Base-by-base conservation (phyloP, 2,329 filamentous ascomycete species). In the Leptodontidium sp. region DNA sequence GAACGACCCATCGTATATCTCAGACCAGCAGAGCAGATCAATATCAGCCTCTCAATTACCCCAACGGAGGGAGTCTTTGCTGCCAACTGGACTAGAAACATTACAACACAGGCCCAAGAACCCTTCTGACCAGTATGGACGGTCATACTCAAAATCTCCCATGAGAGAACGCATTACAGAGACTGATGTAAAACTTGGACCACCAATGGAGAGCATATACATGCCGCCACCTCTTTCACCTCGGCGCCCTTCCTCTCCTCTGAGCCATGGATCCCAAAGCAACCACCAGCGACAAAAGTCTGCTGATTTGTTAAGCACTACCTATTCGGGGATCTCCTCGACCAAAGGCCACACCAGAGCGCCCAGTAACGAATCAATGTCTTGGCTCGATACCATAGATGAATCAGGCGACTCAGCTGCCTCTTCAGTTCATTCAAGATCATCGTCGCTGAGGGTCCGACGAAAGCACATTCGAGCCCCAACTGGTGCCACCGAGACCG, bases 361-460 rank as follows among this genome's bases (percentile, higher is more conserved):
- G 29, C 85, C 87, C 12, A 95, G 93, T 76, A 90, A 91, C 70
- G 93, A 94, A 77, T 93, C 92, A 4, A 93, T 92, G 64, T 97
- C 94, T 0, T 97, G 94, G 94, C 81, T 97, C n/a, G 93, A 97
- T 77, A 95, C 93, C 0, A 96, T 97, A 67, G 93, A 97, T 78
- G 94, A 97, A 75, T 97, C 94, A 26, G 93, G 91, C 45, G 91
- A 88, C 21, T 97, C 94, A 0, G 90, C 89, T 3, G 85, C 87
- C 2, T 93, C 93, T 1, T 97, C 94, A 0, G 85, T 93, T 1
- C 93, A 94, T 78, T 97, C 94, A 0, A 86, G 92, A 61, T 89
- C 91, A 4, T 94, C 92, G 0, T 93, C 91, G 1, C 81, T 90
- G 68, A 86, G 89, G 53, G 81, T 92, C 59, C 86, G 88, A 70